Conservation (phyloP, 305 asterid species). For the Fraxinus greggii region DNA sequence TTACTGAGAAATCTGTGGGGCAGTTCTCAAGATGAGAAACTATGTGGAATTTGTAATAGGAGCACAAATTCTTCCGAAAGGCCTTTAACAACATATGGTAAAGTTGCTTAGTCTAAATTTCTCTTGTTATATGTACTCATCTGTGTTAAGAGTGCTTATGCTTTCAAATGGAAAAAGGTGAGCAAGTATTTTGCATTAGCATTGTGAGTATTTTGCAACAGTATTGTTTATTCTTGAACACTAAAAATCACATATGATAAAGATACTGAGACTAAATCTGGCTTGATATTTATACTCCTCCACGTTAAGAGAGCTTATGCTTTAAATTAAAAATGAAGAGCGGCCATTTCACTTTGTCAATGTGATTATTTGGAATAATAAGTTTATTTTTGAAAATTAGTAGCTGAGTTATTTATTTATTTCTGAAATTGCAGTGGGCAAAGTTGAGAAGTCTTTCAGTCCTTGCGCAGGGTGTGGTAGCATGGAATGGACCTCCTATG, state of each 20-base stretch:
- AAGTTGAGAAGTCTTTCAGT: conserved; percentile 32
- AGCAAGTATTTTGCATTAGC: neutral
- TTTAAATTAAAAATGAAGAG: neutral
- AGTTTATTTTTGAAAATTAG: conserved; percentile 5
- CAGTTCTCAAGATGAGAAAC: conserved; percentile 36
- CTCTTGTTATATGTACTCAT: neutral
- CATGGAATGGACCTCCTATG: conserved; percentile 45
- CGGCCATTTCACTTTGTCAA: neutral
- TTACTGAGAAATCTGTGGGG: conserved; percentile 34
- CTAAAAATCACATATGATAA: neutral
- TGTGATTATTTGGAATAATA: neutral
- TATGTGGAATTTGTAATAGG: conserved; percentile 30
- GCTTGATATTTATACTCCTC: neutral
- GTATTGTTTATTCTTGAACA: neutral
- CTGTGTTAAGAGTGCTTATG: neutral
- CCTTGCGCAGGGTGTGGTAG: conserved; percentile 37
- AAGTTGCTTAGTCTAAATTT: conserved; percentile 24
- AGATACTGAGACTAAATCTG: neutral
- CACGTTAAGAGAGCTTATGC: neutral
- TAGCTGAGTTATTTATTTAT: neutral
- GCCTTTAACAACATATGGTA: conserved; percentile 16
- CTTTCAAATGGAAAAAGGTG: neutral
- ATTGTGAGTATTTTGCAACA: neutral
- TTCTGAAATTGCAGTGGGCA: conserved; percentile 32
- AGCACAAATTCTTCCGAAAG: conserved; percentile 26